Evolutionary conservation across 1,284 basidiomycete species (phyloP).

Genomic region (Apiotrichum porosum): DNA sequence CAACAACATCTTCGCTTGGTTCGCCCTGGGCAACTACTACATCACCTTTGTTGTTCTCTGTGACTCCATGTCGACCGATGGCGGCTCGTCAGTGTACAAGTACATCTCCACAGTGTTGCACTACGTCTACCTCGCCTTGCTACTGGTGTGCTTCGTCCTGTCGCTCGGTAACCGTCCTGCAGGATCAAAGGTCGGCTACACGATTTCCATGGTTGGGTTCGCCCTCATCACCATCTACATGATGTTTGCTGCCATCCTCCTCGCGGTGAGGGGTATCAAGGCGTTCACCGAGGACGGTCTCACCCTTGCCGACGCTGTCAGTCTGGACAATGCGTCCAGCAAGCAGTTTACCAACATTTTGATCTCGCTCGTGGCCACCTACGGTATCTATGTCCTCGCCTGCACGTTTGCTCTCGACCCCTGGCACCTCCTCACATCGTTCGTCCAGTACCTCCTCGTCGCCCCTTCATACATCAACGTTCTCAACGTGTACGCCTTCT

Average conservation of each 20-base stretch:
- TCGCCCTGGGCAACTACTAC: slow-evolving; percentile 81
- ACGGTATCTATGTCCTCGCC: slow-evolving; percentile 75
- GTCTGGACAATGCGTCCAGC: slow-evolving; percentile 56
- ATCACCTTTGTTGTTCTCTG: slow-evolving; percentile 62
- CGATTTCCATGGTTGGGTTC: slow-evolving; percentile 74
- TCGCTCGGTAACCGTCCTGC: slow-evolving; percentile 88
- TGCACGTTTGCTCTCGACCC: slow-evolving; percentile 68
- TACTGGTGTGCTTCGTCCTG: slow-evolving; percentile 86
- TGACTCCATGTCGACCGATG: slow-evolving; percentile 1
- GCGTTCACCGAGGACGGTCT: slow-evolving; percentile 52
- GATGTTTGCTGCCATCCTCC: slow-evolving; percentile 56
- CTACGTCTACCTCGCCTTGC: slow-evolving; percentile 80
- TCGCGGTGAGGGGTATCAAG: slow-evolving; percentile 74
- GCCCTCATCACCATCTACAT: slow-evolving; percentile 86
- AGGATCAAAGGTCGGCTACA: slow-evolving; percentile 77
- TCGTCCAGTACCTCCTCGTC: slow-evolving; percentile 84
- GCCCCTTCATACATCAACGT: slow-evolving; percentile 89
- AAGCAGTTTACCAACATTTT: slow-evolving; percentile 66
- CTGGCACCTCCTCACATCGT: slow-evolving; percentile 65
- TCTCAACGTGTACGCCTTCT: slow-evolving; percentile 68
- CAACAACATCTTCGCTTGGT: slow-evolving; percentile 90
- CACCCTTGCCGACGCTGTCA: slow-evolving; percentile 51
- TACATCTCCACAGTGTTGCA: slow-evolving; percentile 72
- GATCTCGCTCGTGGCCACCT: slow-evolving; percentile 74
- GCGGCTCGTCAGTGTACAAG: slow-evolving; percentile 33